These are phyloP conservation scores for Fusarium multiceps DNA, from an alignment of 2,329 filamentous ascomycete genomes.

Conservation along the genomic window DNA sequence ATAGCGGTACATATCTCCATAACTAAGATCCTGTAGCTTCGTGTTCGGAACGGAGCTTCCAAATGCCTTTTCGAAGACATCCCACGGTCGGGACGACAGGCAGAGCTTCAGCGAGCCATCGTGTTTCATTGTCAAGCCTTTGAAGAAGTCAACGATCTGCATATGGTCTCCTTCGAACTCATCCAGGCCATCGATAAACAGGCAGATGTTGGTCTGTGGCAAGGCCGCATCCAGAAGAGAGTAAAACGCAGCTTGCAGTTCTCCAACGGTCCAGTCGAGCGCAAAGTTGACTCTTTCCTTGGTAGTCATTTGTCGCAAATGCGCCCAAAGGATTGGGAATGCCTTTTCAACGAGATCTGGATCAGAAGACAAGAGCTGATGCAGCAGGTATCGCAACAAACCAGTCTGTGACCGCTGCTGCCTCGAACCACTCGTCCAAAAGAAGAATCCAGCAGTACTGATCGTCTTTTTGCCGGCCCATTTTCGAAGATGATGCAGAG, in stretches of 20 bases:
- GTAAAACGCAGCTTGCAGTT: constrained; percentile 1
- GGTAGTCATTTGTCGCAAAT: constrained; percentile 3
- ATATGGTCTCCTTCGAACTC: constrained; percentile 50
- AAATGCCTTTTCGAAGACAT: constrained; percentile 11
- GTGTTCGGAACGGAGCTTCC: constrained; percentile 8
- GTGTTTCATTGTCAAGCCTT: not conserved
- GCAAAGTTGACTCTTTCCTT: constrained; percentile 13
- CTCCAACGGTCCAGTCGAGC: constrained; percentile 9
- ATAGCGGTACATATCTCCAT: constrained; percentile 17
- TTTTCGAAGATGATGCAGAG: constrained; percentile 21
- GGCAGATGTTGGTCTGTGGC: constrained; percentile 32
- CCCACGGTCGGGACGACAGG: constrained; percentile 13
- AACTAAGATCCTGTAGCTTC: constrained; percentile 15
- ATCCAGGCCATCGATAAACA: constrained; percentile 51
- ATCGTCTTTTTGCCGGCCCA: constrained; percentile 48
- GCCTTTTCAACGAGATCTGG: not conserved
- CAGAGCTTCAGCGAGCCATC: constrained; percentile 16
- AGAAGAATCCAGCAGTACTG: constrained; percentile 55
- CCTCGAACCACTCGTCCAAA: constrained; percentile 57
- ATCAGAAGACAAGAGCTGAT: constrained; percentile 48
- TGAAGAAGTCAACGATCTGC: constrained; percentile 46
- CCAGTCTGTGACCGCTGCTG: constrained; percentile 53
- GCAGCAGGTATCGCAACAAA: constrained; percentile 51
- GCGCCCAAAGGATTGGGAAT: constrained; percentile 5
- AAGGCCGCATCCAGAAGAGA: constrained; percentile 1